Evolutionary conservation across 1,139 yeast genomes (phyloP).

Genomic region (Taphrina betulina): DNA sequence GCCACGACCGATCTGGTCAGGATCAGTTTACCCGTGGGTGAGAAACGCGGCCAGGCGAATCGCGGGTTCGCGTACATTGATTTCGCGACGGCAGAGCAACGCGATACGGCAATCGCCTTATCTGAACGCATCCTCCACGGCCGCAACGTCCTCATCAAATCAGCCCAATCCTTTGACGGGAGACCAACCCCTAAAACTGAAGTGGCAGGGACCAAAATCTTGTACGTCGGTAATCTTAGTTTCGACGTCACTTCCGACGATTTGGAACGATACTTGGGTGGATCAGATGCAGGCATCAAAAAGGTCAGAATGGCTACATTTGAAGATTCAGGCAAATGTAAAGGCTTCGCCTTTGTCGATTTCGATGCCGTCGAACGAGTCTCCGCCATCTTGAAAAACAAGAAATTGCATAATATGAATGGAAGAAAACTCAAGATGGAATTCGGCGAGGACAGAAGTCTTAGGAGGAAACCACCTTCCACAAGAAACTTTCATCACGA

Average conservation of each 20-base stretch:
- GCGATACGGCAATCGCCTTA: slow-evolving; percentile 62
- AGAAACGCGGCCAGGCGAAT: slow-evolving; percentile 43
- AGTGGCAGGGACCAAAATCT: slow-evolving; percentile 77
- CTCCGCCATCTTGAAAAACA: slow-evolving; percentile 65
- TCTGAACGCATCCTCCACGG: slow-evolving; percentile 77
- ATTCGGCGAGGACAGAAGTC: slow-evolving; percentile 91
- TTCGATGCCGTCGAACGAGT: slow-evolving; percentile 79
- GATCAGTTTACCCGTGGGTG: slow-evolving; percentile 48
- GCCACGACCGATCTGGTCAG: slow-evolving; percentile 48
- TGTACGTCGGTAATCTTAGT: slow-evolving; percentile 89
- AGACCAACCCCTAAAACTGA: slow-evolving; percentile 67
- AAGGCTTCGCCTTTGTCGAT: slow-evolving; percentile 93
- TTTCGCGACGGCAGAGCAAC: slow-evolving; percentile 62
- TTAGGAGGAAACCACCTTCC: slow-evolving; percentile 58
- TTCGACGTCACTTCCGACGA: slow-evolving; percentile 87
- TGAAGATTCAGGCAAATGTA: slow-evolving; percentile 92
- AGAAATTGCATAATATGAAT: slow-evolving; percentile 48
- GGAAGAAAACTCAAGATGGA: slow-evolving; percentile 82
- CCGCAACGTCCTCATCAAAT: slow-evolving; percentile 79
- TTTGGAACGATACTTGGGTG: slow-evolving; percentile 65
- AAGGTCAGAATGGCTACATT: slow-evolving; percentile 94
- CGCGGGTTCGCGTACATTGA: slow-evolving; percentile 94
- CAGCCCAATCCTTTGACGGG: slow-evolving; percentile 79
- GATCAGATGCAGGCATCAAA: slow-evolving; percentile 24
- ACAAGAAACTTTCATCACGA: slow-evolving; percentile 43